A percentile compares a stretch with the other conserved stretches of the same genome.
Conservation (phyloP, 139 green algal genomes). For the Picochlorum sp. region DNA sequence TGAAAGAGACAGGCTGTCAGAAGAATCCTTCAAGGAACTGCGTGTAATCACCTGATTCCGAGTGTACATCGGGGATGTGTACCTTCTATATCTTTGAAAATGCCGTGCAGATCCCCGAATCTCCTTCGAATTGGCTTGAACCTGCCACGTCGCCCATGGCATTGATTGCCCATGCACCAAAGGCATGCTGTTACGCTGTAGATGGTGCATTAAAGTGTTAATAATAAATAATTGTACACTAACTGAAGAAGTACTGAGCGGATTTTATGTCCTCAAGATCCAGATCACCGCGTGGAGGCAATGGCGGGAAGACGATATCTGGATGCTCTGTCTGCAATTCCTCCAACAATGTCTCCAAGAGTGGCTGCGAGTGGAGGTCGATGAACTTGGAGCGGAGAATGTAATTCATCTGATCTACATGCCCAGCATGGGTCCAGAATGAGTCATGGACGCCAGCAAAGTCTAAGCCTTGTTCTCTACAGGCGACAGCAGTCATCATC, state of each 20-base stretch:
- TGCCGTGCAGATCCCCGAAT: too few relatives aligned
- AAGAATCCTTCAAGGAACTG: neutral
- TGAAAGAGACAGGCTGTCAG: constrained; percentile 30
- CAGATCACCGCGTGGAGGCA: constrained; percentile 59
- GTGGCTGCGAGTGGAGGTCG: constrained; percentile 64
- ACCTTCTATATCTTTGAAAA: neutral
- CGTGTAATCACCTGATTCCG: too few relatives aligned
- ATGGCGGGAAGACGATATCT: constrained; percentile 41
- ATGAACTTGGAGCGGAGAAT: constrained; percentile 84
- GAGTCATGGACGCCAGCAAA: constrained; percentile 97
- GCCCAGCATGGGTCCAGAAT: constrained; percentile 93
- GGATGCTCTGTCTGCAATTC: constrained; percentile 49
- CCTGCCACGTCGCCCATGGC: too few relatives aligned
- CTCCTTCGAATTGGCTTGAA: too few relatives aligned
- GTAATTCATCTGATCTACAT: constrained; percentile 62
- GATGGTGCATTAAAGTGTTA: neutral
- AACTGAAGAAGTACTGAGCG: constrained; percentile 83
- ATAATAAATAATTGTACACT: constrained; percentile 2
- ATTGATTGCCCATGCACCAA: too few relatives aligned
- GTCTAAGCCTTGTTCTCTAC: constrained; percentile 45
- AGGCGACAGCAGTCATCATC: constrained; percentile 90
- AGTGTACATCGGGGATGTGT: neutral
- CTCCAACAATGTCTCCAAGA: constrained; percentile 66
- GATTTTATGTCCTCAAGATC: constrained; percentile 56
- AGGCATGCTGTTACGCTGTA: too few relatives aligned